Evolutionary conservation across 352 stramenopile genomes (phyloP), one percentile per base, ranked within the genome.

Genomic region (Phytophthora rubi): DNA sequence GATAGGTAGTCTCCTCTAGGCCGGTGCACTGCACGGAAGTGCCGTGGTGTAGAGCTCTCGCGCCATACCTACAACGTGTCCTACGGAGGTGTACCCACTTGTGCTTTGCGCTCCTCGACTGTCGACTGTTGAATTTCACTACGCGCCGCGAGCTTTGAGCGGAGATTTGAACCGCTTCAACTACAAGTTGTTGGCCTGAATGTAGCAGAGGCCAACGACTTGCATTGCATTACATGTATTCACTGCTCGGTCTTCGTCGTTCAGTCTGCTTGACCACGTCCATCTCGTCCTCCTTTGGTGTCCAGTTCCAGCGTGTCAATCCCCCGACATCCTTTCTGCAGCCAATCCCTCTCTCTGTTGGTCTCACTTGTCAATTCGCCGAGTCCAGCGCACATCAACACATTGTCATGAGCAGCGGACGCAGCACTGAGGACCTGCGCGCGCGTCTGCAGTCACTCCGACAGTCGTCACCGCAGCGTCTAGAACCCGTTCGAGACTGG

Each of bases 361-460:
- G 45, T 65, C 33, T 56, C 59, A 59, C 26, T 53, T 42, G 12
- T 62, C 28, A 52, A 55, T 47, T 54, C 8, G 32, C 54, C 53
- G 49, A 26, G 16, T 55, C 45, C 2, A 49, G 57, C 59, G 57
- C 44, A 55, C 39, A 42, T 55, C 57, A 55, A 49, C 39, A 4
- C 39, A 21, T 30, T 15, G 32, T 12, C 21, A 65, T 51, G 33
- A 59, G 45, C 32, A 63, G 39, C 39, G 39, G 39, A 21, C 39
- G 39, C 39, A 48, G 32, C n/a, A 54, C 35, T 23, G 62, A 75
- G 1, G 55, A 51, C 39, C 37, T 75, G 39, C 48, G 48, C 13
- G 68, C 62, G 16, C 61, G 61, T 6, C 68, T 75, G 21, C 61
- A 67, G 39, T 53, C 52, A 15, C 51, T 75, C 18, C 28, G 49